A percentile compares a stretch with the other conserved stretches of the same genome.
These are phyloP conservation scores for Globisporangium echinulatum DNA, from an alignment of 352 stramenopile genomes.

Conservation along the genomic window DNA sequence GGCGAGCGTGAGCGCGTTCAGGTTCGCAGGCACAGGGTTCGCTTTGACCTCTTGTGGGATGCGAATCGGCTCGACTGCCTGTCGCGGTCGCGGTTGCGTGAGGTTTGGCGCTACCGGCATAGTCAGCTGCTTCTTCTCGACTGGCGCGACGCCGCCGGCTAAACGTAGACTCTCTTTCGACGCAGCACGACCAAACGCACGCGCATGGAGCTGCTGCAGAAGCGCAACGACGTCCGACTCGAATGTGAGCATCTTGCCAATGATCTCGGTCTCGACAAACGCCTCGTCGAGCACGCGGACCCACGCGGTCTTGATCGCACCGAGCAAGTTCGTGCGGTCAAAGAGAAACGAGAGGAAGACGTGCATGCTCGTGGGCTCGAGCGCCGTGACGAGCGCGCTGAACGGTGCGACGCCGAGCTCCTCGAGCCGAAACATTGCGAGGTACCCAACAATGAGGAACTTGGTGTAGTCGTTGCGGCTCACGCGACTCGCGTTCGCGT, in stretches of 20 bases:
- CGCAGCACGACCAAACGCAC: constrained; percentile 51
- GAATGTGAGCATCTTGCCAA: constrained; percentile 49
- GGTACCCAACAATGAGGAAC: constrained; percentile 87
- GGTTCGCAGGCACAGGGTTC: constrained; percentile 49
- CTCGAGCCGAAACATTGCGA: constrained; percentile 86
- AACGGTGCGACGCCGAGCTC: constrained; percentile 78
- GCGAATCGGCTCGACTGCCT: constrained; percentile 61
- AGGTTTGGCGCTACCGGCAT: constrained; percentile 80
- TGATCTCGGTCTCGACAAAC: constrained; percentile 78
- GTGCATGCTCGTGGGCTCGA: constrained; percentile 85
- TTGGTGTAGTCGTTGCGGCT: constrained; percentile 86
- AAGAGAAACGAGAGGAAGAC: constrained; percentile 85
- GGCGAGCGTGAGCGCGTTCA: constrained; percentile 63
- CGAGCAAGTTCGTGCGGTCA: constrained; percentile 52
- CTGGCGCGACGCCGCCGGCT: constrained; percentile 25
- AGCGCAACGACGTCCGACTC: constrained; percentile 30
- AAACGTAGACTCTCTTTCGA: constrained; percentile 37
- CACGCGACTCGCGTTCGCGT: constrained; percentile 67
- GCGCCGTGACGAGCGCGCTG: constrained; percentile 35
- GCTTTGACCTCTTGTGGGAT: constrained; percentile 78
- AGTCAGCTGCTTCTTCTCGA: constrained; percentile 50
- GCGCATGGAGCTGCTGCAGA: constrained; percentile 50
- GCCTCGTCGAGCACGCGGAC: constrained; percentile 71
- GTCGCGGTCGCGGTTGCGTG: constrained; percentile 70
- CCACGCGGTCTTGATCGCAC: constrained; percentile 76